phyloP scores from a whole-genome alignment of 495 filamentous ascomycete genomes.

The Pyrenula massariospora region DNA sequence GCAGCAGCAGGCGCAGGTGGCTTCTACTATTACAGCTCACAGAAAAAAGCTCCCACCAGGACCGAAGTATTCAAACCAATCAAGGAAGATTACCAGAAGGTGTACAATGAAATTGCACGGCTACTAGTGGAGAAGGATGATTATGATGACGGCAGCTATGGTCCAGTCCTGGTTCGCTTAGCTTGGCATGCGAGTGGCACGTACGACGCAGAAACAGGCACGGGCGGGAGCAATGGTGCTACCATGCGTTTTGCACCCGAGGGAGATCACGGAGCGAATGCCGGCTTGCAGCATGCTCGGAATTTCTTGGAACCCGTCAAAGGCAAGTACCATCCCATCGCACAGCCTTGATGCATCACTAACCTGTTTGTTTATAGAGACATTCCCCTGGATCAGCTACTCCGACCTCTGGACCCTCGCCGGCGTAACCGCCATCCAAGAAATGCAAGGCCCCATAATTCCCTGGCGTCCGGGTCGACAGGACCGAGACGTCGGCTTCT shows the following conservation, averaged over 20 bases:
- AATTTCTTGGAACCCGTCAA: constrained; percentile 91
- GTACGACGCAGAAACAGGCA: constrained; percentile 79
- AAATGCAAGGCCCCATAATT: constrained; percentile 82
- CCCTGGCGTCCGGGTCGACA: constrained; percentile 82
- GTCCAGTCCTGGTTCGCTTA: constrained; percentile 74
- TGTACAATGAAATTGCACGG: constrained; percentile 80
- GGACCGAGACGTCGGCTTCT: constrained; percentile 73
- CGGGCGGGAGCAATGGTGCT: constrained; percentile 90
- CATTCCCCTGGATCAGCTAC: constrained; percentile 93
- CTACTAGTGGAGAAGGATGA: constrained; percentile 78
- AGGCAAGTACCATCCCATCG: constrained; percentile 32
- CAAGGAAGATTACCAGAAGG: constrained; percentile 86
- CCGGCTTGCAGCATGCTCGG: constrained; percentile 75
- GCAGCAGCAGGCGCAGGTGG: constrained; percentile 54
- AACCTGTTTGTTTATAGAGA: constrained; percentile 32
- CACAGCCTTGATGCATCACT: constrained; percentile 13
- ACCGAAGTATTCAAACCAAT: constrained; percentile 56
- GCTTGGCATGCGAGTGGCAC: constrained; percentile 84
- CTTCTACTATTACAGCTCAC: constrained; percentile 52
- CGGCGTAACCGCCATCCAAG: constrained; percentile 80
- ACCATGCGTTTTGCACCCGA: constrained; percentile 97
- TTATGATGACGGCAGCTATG: constrained; percentile 95
- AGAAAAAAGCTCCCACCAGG: constrained; percentile 16
- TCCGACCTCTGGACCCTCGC: constrained; percentile 93
- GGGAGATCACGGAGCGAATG: constrained; percentile 85